Evolutionary conservation across 163 green algal species (phyloP).

Genomic region (Dunaliella salina): DNA sequence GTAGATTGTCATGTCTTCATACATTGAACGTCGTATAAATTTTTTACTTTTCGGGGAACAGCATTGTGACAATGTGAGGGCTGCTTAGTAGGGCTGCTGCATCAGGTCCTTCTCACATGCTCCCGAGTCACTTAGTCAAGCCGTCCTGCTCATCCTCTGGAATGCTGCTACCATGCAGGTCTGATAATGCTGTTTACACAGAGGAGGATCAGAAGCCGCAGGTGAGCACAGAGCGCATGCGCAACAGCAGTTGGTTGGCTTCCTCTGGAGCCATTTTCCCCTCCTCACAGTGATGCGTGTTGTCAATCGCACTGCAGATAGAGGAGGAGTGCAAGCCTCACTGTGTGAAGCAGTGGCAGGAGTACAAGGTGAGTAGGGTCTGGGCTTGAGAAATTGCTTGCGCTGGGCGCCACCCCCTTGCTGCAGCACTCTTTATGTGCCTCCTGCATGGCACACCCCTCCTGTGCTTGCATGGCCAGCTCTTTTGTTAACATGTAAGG

Average conservation of each 20-base stretch:
- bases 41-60: too few species aligned
- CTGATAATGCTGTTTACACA: constrained; percentile 44
- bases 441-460: background rate
- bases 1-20: background rate
- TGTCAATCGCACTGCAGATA: constrained; percentile 39
- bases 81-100: background rate
- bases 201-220: constrained; percentile 57
- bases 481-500: too few species aligned
- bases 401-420: too few species aligned
- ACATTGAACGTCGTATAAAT: background rate
- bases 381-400: too few species aligned
- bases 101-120: background rate
- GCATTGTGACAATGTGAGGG: background rate
- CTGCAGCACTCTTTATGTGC: background rate
- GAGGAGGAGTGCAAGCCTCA: constrained; percentile 80
- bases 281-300: too few species aligned
- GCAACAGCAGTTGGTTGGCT: too few species aligned
- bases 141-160: too few species aligned
- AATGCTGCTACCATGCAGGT: background rate
- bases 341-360: constrained; percentile 68
- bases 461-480: background rate
- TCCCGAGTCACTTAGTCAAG: too few species aligned
- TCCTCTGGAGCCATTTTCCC: too few species aligned
- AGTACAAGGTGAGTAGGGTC: constrained; percentile 62
- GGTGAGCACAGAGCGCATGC: constrained; percentile 12